Evolutionary conservation across 2,329 filamentous ascomycete genomes (phyloP).

Genomic region (Thelonectria olida): DNA sequence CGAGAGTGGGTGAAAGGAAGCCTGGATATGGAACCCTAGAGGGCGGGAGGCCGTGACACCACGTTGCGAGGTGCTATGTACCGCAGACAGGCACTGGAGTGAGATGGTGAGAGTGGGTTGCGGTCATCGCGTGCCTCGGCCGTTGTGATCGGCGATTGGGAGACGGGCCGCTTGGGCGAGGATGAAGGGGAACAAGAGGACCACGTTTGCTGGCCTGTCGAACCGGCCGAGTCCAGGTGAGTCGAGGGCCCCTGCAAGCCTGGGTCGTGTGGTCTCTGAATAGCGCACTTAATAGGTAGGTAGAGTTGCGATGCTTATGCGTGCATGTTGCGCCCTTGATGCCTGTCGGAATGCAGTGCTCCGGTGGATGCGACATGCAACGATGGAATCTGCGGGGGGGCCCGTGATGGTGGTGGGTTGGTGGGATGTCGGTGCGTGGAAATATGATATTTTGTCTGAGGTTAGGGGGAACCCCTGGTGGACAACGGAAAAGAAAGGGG

Average conservation of each 20-base stretch:
- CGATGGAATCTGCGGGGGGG: conserved; percentile 15
- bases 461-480: background rate
- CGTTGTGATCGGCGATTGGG: background rate
- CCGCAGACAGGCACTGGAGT: background rate
- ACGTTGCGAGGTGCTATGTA: too few relatives aligned
- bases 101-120: background rate
- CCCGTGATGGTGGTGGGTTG: background rate
- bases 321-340: background rate
- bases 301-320: background rate
- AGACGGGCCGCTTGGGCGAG: background rate
- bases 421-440: conserved; percentile 1
- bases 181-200: background rate
- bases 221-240: conserved; percentile 5
- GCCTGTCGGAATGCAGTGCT: background rate
- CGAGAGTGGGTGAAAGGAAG: conserved; percentile 5
- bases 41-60: conserved; percentile 15
- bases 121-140: conserved; percentile 1
- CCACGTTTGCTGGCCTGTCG: background rate
- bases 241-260: conserved; percentile 1
- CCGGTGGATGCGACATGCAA: conserved; percentile 3
- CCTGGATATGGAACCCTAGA: conserved; percentile 10
- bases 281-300: background rate
- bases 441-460: background rate
- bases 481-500: background rate
- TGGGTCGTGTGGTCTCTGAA: background rate